Evolutionary conservation across 495 filamentous ascomycete genomes (phyloP), one percentile per base, ranked within the genome.

Genomic region (Aspergillus sclerotiicarbonarius): DNA sequence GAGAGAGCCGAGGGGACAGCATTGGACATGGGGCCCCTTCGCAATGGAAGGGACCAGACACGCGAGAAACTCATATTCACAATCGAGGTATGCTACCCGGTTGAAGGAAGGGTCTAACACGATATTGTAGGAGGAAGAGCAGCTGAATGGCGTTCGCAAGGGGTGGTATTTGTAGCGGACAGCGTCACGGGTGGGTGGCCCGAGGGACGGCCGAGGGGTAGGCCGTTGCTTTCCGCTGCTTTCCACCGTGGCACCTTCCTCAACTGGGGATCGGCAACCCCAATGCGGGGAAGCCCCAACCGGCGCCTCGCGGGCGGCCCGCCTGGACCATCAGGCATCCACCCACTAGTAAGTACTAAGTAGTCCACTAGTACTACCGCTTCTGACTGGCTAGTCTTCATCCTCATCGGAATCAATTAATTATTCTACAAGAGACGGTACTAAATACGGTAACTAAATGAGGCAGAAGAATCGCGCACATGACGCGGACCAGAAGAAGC

Each of bases 161-260:
- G 37, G 37, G 15, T 41, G 37, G 37, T 15, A 41, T 41, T 41
- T 48, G 45, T 20, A 52, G 50, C 12, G 32, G 37, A 37, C 19
- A 50, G 6, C 43, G 15, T 45, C n/a, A n/a, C n/a, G n/a, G n/a
- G n/a, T n/a, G n/a, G n/a, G n/a, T n/a, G n/a, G n/a, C n/a, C n/a
- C n/a, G 37, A 15, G 37, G 37, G 15, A 44, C 59, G 33, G 45
- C 48, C 48, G 39, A 30, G 19, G n/a, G n/a, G n/a, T n/a, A 48
- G 50, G 8, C 58, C 65, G 56, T 56, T 47, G 48, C 19, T 65
- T 41, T 59, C 68, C 68, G 68, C 54, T 58, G 53, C 54, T 64
- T 59, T 58, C 63, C 61, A 63, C n/a, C n/a, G n/a, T n/a, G n/a
- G n/a, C n/a, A n/a, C n/a, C n/a, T n/a, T n/a, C n/a, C n/a, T n/a